Conservation (phyloP, 768 basidiomycete genomes). For the Pilatotrama ljubarskyi region DNA sequence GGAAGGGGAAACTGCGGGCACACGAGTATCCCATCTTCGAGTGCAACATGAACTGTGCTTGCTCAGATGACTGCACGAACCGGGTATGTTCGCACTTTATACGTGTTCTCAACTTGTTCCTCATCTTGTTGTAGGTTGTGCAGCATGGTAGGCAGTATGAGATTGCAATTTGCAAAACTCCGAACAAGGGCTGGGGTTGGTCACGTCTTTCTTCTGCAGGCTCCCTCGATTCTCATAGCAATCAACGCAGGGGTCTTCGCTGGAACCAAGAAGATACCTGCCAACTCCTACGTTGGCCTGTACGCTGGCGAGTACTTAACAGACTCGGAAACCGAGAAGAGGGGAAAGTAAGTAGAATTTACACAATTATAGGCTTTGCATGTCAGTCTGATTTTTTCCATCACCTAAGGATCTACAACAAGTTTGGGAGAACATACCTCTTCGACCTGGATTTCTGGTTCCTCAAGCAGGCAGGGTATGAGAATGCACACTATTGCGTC, state of each 20-base stretch:
- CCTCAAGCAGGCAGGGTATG: conserved; percentile 41
- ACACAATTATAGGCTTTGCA: not conserved
- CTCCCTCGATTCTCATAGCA: not conserved
- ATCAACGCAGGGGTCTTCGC: conserved; percentile 64
- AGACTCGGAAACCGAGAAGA: conserved; percentile 61
- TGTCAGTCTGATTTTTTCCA: too few relatives aligned
- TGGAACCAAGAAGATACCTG: conserved; percentile 59
- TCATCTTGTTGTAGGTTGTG: conserved; percentile 58
- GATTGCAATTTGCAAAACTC: conserved; percentile 69
- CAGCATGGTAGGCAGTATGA: conserved; percentile 71
- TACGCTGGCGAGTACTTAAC: conserved; percentile 85
- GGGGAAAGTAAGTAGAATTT: conserved; percentile 57
- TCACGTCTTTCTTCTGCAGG: not conserved
- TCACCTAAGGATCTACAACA: conserved; percentile 67
- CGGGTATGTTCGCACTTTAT: conserved; percentile 50
- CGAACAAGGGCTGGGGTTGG: conserved; percentile 84
- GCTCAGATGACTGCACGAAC: conserved; percentile 80
- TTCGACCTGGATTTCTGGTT: conserved; percentile 82
- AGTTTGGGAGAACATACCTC: conserved; percentile 74
- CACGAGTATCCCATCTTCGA: conserved; percentile 73
- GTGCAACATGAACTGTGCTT: conserved; percentile 81
- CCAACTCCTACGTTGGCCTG: conserved; percentile 75
- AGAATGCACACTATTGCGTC: conserved; percentile 54
- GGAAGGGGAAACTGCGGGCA: conserved; percentile 48
- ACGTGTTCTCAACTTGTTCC: not conserved